A percentile compares a stretch with the other conserved stretches of the same genome.
These are phyloP conservation scores for Tephrocybe sp. DNA, from an alignment of 768 basidiomycete species.

Conservation along the genomic window DNA sequence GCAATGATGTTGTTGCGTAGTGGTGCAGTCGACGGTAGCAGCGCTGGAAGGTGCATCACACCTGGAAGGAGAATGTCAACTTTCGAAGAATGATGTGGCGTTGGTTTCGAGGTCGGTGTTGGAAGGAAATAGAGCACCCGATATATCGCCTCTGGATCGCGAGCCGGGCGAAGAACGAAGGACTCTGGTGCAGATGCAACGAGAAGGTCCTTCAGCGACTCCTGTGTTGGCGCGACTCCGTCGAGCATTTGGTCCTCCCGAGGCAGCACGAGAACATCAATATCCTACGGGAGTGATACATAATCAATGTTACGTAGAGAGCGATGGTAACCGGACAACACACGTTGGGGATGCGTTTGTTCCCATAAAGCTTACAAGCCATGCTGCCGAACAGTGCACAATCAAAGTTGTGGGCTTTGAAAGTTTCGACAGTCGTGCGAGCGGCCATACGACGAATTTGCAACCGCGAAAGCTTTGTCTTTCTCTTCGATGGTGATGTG, in stretches of 20 bases:
- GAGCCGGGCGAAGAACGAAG: slow-evolving; percentile 8
- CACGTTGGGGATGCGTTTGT: slow-evolving; percentile 16
- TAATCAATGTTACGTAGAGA: neutral
- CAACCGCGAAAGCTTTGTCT: slow-evolving; percentile 4
- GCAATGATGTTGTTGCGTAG: neutral
- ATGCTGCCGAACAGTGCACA: slow-evolving; percentile 19
- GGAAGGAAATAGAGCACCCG: slow-evolving; percentile 17
- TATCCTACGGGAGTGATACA: slow-evolving; percentile 8
- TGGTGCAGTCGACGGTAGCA: neutral
- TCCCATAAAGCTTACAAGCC: slow-evolving; percentile 18
- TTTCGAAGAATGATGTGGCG: slow-evolving; percentile 2
- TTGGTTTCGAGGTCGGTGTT: slow-evolving; percentile 11
- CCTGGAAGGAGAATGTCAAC: slow-evolving; percentile 20
- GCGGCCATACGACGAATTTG: slow-evolving; percentile 18
- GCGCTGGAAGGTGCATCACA: slow-evolving; percentile 17
- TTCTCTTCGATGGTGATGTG: neutral
- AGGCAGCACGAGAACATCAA: slow-evolving; percentile 17
- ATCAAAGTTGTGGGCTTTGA: slow-evolving; percentile 8
- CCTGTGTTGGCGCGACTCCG: slow-evolving; percentile 9
- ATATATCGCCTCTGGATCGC: slow-evolving; percentile 15
- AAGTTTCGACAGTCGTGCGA: slow-evolving; percentile 8
- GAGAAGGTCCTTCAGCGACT: slow-evolving; percentile 15
- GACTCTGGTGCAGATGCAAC: slow-evolving; percentile 5
- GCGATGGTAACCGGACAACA: neutral
- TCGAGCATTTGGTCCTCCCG: neutral